Evolutionary conservation across 257 asterid genomes (phyloP), one percentile per base, ranked within the genome.

Genomic region (Catharanthus roseus): DNA sequence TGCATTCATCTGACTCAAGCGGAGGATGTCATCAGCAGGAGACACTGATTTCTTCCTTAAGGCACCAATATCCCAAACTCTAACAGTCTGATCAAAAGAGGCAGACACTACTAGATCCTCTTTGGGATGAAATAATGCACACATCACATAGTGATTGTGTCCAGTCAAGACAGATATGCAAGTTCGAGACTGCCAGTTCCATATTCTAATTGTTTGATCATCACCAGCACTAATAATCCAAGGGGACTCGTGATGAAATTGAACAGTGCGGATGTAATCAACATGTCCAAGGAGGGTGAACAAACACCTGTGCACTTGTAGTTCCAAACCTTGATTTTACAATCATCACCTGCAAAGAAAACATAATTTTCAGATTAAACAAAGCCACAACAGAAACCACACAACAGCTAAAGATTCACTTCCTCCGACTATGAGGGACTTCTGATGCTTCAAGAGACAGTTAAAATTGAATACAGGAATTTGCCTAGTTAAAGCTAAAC

Each of bases 111-210:
- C 95, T 64, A 95, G 77, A 80, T 95, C 99, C 77, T 95, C 99
- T 81, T 91, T 95, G 49, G 97, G 99, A 82, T 95, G 97, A 75
- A 95, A 95, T 39, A 91, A 75, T 73, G 99, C 99, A 77, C 95
- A 88, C 99, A 95, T 95, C 68, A 95, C 97, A 77, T 95, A 95
- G 68, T 95, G 99, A 74, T 91, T 95, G 88, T 95, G 99, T 60
- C 97, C 99, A 21, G 97, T 91, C 82, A 95, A 77, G 54, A 95
- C 99, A 26, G 99, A 89, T 60, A 95, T 83, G 82, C 97, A 91
- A 63, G 93, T 89, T 3, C 99, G 95, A 1, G 99, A 95, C 65
- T 95, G 99, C 99, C 99, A 95, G 69, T 95, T 95, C 99, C 99
- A 95, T 75, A 95, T 88, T 79, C 99, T 85, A 68, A 95, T 95